A percentile compares a stretch with the other conserved stretches of the same genome.
Conservation (phyloP, 345 rosid species). For the Lepidium sativum region DNA sequence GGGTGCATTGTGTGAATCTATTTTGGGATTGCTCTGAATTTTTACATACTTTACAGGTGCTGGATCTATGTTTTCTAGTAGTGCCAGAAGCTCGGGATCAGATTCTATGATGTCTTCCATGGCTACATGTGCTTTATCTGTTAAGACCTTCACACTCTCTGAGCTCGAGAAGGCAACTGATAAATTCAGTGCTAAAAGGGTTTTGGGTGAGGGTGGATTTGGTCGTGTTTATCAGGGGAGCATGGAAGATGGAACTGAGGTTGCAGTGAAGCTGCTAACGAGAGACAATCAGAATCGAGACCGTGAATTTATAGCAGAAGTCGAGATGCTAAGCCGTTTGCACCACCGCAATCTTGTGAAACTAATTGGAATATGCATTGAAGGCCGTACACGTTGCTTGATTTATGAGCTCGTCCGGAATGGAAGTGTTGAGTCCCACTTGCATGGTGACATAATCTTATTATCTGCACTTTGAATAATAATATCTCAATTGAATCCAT, state of each 20-base stretch:
- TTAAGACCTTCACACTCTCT: slow-evolving; percentile 55
- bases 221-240: slow-evolving; percentile 84
- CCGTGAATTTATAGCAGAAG: slow-evolving; percentile 94
- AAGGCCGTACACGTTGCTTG: slow-evolving; percentile 78
- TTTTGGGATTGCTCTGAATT: not conserved
- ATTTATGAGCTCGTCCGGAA: slow-evolving; percentile 89
- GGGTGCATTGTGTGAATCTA: not conserved
- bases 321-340: slow-evolving; percentile 97
- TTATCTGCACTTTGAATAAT: not conserved
- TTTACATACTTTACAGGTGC: slow-evolving; percentile 36
- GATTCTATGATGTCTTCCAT: slow-evolving; percentile 63
- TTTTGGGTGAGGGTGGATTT: slow-evolving; percentile 98
- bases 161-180: slow-evolving; percentile 91
- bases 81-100: slow-evolving; percentile 72
- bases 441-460: slow-evolving; percentile 62
- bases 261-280: slow-evolving; percentile 90
- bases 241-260: slow-evolving; percentile 75
- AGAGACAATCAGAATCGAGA: slow-evolving; percentile 81
- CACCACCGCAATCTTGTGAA: slow-evolving; percentile 99
- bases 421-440: slow-evolving; percentile 98
- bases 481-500: not conserved
- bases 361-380: slow-evolving; percentile 90
- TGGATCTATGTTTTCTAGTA: slow-evolving; percentile 55
- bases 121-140: slow-evolving; percentile 80
- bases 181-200: slow-evolving; percentile 70